phyloP scores from a whole-genome alignment of 108 stramenopile species.

The Nitzschia sp. region DNA sequence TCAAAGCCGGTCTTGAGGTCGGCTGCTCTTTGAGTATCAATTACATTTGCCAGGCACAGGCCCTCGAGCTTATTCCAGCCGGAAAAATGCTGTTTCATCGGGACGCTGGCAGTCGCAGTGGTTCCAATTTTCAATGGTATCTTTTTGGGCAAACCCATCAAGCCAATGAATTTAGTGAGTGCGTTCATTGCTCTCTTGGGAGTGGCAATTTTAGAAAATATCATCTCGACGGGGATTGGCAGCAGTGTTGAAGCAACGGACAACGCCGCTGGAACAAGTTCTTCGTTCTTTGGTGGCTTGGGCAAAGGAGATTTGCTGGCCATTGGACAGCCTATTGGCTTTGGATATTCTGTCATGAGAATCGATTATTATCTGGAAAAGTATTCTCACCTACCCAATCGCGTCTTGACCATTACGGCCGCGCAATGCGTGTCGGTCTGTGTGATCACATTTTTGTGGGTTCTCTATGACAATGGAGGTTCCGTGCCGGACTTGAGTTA shows the following conservation, averaged over 20 bases:
- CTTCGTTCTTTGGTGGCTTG: constrained; percentile 28
- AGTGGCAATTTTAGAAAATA: constrained; percentile 21
- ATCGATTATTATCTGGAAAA: constrained; percentile 31
- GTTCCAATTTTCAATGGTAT: constrained; percentile 53
- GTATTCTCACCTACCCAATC: constrained; percentile 25
- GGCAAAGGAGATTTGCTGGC: constrained; percentile 48
- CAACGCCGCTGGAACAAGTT: constrained; percentile 24
- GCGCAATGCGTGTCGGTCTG: constrained; percentile 52
- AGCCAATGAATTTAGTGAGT: constrained; percentile 7
- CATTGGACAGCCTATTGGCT: constrained; percentile 56
- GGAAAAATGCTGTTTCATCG: constrained; percentile 59
- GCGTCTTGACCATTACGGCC: constrained; percentile 52
- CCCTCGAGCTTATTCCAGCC: constrained; percentile 22
- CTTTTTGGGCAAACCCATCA: constrained; percentile 23
- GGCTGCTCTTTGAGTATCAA: constrained; percentile 22
- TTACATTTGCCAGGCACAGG: constrained; percentile 31
- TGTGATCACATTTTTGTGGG: constrained; percentile 9
- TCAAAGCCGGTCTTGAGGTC: constrained; percentile 19
- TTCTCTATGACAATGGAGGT: constrained; percentile 9
- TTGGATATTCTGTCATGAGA: constrained; percentile 56
- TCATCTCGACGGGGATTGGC: constrained; percentile 45
- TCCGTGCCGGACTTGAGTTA: constrained; percentile 4
- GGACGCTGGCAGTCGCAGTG: constrained; percentile 55
- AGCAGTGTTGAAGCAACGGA: constrained; percentile 22
- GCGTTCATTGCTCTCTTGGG: constrained; percentile 19